phyloP scores from a whole-genome alignment of 2,329 filamentous ascomycete genomes.

The Arthrobotrys iridis region DNA sequence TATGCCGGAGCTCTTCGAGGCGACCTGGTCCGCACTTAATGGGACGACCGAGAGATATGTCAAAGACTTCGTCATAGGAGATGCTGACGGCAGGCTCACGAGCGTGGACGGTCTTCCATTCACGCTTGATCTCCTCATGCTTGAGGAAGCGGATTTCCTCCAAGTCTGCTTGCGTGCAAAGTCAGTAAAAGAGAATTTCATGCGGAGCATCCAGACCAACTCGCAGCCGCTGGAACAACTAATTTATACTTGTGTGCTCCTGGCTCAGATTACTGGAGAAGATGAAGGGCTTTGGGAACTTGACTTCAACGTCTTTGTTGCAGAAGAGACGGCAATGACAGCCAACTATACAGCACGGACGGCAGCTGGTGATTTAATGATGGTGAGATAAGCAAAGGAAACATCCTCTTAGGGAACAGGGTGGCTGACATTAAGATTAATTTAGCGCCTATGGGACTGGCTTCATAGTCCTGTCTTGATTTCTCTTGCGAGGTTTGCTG shows the following conservation, averaged over 20 bases:
- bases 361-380: conserved; percentile 88
- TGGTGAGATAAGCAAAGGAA: conserved; percentile 61
- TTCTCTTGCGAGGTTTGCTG: conserved; percentile 28
- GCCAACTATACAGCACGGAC: conserved; percentile 96
- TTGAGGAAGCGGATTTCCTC: conserved; percentile 95
- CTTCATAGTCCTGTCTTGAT: conserved; percentile 33
- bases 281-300: conserved; percentile 97
- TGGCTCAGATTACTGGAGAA: conserved; percentile 85
- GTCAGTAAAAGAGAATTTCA: conserved; percentile 88
- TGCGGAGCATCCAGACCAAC: conserved; percentile 52
- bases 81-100: conserved; percentile 86
- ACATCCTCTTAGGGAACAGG: conserved; percentile 61
- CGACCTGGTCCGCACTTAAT: conserved; percentile 87
- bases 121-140: conserved; percentile 88
- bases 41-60: conserved; percentile 78
- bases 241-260: conserved; percentile 56
- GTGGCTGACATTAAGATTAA: conserved; percentile 55
- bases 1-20: conserved; percentile 82
- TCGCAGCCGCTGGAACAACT: conserved; percentile 57
- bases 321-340: conserved; percentile 92
- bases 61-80: conserved; percentile 83
- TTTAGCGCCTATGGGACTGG: conserved; percentile 45
- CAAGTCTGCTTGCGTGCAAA: conserved; percentile 89
- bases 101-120: conserved; percentile 92
- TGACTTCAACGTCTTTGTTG: conserved; percentile 92